Conservation (phyloP, 2,329 filamentous ascomycete species). For the Monilinia fructigena region DNA sequence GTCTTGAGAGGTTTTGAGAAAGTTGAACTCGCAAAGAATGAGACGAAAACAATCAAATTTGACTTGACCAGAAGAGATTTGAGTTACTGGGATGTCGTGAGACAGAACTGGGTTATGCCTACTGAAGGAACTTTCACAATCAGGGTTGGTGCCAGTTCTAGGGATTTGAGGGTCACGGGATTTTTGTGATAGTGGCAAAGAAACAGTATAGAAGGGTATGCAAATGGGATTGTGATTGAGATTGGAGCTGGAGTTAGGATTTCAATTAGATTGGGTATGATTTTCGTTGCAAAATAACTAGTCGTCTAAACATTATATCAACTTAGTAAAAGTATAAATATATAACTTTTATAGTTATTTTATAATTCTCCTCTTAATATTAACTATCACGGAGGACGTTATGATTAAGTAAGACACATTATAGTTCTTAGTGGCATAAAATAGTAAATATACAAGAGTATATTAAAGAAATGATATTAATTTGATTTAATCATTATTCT, state of each 20-base stretch:
- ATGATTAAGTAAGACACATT: no score
- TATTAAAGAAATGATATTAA: no score
- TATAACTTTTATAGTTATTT: neutral
- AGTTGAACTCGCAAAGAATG: slow-evolving; percentile 50
- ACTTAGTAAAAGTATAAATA: rapidly evolving
- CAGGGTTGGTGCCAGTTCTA: slow-evolving; percentile 43
- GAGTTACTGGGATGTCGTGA: slow-evolving; percentile 60
- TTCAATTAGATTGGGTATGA: neutral
- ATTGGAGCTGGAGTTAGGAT: neutral
- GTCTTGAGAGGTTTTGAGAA: slow-evolving; percentile 74
- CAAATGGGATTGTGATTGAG: neutral
- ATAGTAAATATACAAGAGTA: no score
- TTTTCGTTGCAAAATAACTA: neutral
- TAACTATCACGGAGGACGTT: no score
- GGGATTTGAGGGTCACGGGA: slow-evolving; percentile 39
- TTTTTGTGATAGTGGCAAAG: slow-evolving; percentile 6
- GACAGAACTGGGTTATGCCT: slow-evolving; percentile 65
- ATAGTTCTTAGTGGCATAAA: no score
- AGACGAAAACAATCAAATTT: slow-evolving; percentile 50
- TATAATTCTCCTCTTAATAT: neutral
- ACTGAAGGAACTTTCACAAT: slow-evolving; percentile 46
- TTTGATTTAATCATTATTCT: no score
- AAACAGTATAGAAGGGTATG: neutral
- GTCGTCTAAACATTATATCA: no score
- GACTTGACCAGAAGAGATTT: slow-evolving; percentile 58